A percentile compares a stretch with the other conserved stretches of the same genome.
Evolutionary conservation across 495 filamentous ascomycete species (phyloP).

Genomic region (Aspergillus ellipticus): DNA sequence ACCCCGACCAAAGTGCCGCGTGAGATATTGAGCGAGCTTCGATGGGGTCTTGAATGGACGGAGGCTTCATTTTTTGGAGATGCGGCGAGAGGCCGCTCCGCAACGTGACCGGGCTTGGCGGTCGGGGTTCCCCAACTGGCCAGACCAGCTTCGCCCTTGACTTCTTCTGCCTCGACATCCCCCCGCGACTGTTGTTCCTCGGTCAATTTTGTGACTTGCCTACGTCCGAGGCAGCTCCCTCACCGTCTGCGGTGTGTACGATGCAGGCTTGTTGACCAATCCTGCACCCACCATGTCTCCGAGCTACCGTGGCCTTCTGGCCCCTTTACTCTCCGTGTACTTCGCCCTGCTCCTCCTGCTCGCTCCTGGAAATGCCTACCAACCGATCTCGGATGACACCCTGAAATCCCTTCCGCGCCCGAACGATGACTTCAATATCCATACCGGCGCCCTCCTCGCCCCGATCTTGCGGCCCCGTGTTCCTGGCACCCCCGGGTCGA

Average conservation of each 20-base stretch:
- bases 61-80: neutral
- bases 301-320: conserved; percentile 25
- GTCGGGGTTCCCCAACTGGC: neutral
- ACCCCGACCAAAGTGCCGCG: no score
- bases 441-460: conserved; percentile 68
- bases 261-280: conserved; percentile 5
- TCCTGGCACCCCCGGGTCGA: conserved; percentile 76
- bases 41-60: neutral
- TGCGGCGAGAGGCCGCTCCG: neutral
- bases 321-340: conserved; percentile 28
- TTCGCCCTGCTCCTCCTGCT: conserved; percentile 27
- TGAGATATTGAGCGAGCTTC: neutral
- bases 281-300: conserved; percentile 25
- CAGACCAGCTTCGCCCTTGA: no score
- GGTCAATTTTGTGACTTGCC: neutral
- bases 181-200: neutral
- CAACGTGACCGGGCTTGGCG: neutral
- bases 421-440: conserved; percentile 75
- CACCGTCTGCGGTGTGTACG: neutral
- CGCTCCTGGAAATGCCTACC: conserved; percentile 55
- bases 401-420: conserved; percentile 65
- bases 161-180: neutral
- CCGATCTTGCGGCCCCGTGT: conserved; percentile 91
- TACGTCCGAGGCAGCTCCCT: neutral
- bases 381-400: conserved; percentile 66